Percentiles rank a stretch among this genome's conserved stretches.
Evolutionary conservation across 2,329 filamentous ascomycete genomes (phyloP).

Genomic region (Neoscytalidium dimidiatum): DNA sequence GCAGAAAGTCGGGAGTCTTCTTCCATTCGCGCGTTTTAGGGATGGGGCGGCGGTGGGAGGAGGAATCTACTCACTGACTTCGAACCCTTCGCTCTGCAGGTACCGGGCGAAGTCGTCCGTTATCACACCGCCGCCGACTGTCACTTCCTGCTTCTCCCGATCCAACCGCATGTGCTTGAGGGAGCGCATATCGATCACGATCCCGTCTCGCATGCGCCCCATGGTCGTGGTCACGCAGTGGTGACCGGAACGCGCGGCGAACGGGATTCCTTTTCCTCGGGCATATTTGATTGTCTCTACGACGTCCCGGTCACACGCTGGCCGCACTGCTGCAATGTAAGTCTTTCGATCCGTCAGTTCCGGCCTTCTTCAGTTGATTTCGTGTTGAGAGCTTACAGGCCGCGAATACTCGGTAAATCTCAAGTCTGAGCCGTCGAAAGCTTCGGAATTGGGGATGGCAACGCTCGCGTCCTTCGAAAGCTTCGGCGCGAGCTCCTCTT

Average conservation of each 20-base stretch:
- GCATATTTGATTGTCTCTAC: slow-evolving; percentile 1
- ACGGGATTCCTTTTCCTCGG: neutral
- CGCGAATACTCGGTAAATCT: neutral
- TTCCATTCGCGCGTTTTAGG: no score
- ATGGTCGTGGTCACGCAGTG: slow-evolving; percentile 15
- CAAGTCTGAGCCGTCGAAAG: neutral
- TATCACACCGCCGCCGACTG: neutral
- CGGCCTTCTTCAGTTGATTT: neutral
- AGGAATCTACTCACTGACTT: neutral
- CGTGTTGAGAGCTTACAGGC: neutral
- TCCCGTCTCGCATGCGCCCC: neutral
- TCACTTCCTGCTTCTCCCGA: neutral
- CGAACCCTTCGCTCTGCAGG: neutral
- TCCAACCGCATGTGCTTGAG: neutral
- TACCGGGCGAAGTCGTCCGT: slow-evolving; percentile 3
- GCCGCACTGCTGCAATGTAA: slow-evolving; percentile 2
- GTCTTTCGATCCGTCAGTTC: neutral
- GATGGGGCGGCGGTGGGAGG: no score
- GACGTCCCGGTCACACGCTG: neutral
- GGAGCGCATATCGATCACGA: neutral
- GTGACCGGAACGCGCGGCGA: slow-evolving; percentile 6
- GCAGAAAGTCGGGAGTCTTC: no score
- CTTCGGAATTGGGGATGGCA: neutral
- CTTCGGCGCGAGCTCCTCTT: neutral
- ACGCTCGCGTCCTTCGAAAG: neutral